Conservation (phyloP, 805 yeast genomes). For the Metschnikowia hibisci region DNA sequence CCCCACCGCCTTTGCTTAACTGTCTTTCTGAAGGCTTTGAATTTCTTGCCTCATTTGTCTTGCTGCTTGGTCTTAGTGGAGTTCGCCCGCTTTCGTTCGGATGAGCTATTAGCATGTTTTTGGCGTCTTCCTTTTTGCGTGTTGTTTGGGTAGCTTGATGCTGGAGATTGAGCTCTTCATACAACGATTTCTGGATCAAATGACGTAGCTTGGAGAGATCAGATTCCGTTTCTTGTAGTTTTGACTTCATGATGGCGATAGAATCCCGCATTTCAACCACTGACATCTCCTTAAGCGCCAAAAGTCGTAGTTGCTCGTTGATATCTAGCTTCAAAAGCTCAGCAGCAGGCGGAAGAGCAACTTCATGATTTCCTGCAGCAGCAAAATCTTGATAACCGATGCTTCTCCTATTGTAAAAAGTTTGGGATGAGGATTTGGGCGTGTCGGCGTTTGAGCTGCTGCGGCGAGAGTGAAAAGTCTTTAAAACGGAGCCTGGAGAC, state of each 20-base stretch:
- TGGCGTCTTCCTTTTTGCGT: not conserved
- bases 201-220: slow-evolving; percentile 51
- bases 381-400: not conserved
- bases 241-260: slow-evolving; percentile 40
- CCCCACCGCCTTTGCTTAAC: not conserved
- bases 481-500: not conserved
- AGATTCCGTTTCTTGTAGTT: slow-evolving; percentile 39
- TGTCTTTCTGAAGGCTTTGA: not conserved
- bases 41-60: not conserved
- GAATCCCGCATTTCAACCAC: slow-evolving; percentile 60
- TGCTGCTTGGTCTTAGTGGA: not conserved
- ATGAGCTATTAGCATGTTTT: no score
- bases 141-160: not conserved
- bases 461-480: slow-evolving; percentile 4
- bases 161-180: slow-evolving; percentile 32
- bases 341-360: slow-evolving; percentile 31
- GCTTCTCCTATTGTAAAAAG: no score
- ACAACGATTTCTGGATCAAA: slow-evolving; percentile 44
- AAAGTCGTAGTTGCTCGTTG: slow-evolving; percentile 51
- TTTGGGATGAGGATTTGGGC: not conserved
- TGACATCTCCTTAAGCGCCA: slow-evolving; percentile 68
- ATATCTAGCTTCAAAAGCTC: slow-evolving; percentile 30
- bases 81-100: not conserved
- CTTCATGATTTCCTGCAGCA: slow-evolving; percentile 13
- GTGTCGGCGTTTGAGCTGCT: not conserved